phyloP scores from a whole-genome alignment of 1,284 basidiomycete species.

The Trametes polyzona region DNA sequence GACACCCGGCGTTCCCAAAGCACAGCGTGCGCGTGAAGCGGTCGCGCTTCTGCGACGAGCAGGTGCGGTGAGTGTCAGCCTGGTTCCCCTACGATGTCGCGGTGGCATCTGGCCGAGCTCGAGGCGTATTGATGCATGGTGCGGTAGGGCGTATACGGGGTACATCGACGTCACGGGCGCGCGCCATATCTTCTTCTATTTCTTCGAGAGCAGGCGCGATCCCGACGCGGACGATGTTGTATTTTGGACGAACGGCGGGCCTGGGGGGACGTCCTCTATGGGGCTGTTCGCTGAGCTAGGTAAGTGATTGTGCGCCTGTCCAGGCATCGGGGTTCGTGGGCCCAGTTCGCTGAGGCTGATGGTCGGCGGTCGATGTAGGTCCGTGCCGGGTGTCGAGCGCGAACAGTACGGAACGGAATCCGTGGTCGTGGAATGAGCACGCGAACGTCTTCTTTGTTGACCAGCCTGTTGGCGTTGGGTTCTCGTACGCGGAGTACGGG shows the following conservation, averaged over 20 bases:
- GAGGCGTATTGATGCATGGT: too few species aligned
- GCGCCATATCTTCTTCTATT: slow-evolving; percentile 91
- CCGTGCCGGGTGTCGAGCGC: slow-evolving; percentile 79
- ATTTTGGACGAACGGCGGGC: slow-evolving; percentile 90
- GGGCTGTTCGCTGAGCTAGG: slow-evolving; percentile 88
- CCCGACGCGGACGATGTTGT: slow-evolving; percentile 82
- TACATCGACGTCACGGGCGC: slow-evolving; percentile 88
- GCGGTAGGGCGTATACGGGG: slow-evolving; percentile 84
- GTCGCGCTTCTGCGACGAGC: slow-evolving; percentile 37
- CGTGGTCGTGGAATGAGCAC: slow-evolving; percentile 40
- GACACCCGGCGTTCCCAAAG: slow-evolving; percentile 55
- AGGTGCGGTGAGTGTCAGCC: slow-evolving; percentile 26
- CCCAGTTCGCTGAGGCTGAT: too few species aligned
- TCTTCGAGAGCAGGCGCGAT: slow-evolving; percentile 80
- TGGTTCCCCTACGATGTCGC: too few species aligned
- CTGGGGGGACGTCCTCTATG: slow-evolving; percentile 75
- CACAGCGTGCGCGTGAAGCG: slow-evolving; percentile 52
- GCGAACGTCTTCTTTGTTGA: slow-evolving; percentile 80
- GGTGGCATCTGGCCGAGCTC: too few species aligned
- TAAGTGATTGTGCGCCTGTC: too few species aligned
- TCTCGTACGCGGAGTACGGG: slow-evolving; percentile 58
- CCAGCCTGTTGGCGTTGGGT: slow-evolving; percentile 89
- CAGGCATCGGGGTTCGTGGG: too few species aligned
- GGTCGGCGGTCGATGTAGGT: too few species aligned
- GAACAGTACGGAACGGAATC: slow-evolving; percentile 67